These are phyloP conservation scores for Volvox carteri DNA, from an alignment of 163 green algal genomes.

Conservation along the genomic window DNA sequence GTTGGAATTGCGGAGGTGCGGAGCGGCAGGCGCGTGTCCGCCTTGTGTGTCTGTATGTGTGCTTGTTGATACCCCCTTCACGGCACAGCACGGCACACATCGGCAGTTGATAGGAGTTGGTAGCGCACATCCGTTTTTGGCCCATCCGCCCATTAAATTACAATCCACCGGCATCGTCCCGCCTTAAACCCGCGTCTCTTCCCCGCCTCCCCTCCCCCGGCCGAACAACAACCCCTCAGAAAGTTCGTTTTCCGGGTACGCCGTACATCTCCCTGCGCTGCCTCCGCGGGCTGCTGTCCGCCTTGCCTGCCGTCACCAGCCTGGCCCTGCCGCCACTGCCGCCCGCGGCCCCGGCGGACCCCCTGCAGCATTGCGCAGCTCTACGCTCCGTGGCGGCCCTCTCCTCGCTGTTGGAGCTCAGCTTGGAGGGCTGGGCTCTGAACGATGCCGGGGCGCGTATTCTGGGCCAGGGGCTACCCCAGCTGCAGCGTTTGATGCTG, in stretches of 20 bases:
- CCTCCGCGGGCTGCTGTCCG: constrained; percentile 18
- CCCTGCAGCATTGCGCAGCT: neutral
- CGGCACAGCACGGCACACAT: too few species aligned
- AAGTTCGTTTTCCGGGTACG: constrained; percentile 45
- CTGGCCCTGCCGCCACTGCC: constrained; percentile 31
- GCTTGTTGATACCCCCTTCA: too few species aligned
- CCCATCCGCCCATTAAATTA: too few species aligned
- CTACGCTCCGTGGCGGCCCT: neutral
- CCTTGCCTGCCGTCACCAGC: neutral
- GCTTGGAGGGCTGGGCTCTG: constrained; percentile 42
- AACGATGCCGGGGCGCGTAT: neutral
- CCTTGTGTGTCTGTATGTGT: too few species aligned
- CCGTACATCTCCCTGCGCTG: constrained; percentile 8
- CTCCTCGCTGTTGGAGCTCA: constrained; percentile 7
- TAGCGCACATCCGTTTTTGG: too few species aligned
- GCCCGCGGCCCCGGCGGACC: neutral
- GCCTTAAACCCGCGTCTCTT: too few species aligned
- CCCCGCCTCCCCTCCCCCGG: too few species aligned
- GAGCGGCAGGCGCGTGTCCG: too few species aligned
- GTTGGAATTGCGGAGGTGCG: too few species aligned
- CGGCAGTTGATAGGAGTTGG: too few species aligned
- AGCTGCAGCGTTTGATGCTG: neutral
- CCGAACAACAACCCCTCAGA: neutral
- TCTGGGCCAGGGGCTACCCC: neutral
- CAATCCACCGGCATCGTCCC: too few species aligned